These are phyloP conservation scores for Chlamydomonas reinhardtii DNA, from an alignment of 163 green algal species.

Conservation along the genomic window DNA sequence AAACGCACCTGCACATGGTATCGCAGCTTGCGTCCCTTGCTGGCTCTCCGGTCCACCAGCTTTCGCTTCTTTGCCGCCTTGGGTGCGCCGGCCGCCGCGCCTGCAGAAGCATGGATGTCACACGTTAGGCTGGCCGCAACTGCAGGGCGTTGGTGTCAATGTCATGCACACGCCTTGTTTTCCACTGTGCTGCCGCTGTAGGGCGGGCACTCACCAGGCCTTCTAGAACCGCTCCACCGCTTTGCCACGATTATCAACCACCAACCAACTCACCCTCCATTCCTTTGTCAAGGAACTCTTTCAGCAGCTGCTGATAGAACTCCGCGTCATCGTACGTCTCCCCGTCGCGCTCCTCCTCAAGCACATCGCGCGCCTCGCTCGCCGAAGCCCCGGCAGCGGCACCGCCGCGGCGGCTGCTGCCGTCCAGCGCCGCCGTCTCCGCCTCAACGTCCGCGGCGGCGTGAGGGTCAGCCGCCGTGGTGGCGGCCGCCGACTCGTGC, in stretches of 20 bases:
- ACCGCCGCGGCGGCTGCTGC: neutral
- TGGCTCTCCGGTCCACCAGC: slow-evolving; percentile 88
- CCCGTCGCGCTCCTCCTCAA: slow-evolving; percentile 64
- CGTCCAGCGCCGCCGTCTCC: neutral
- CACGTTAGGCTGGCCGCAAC: neutral
- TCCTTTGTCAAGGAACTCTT: slow-evolving; percentile 86
- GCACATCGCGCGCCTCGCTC: neutral
- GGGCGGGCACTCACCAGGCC: no score
- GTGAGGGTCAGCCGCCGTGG: neutral
- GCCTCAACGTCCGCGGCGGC: no score
- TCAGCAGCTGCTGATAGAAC: slow-evolving; percentile 94
- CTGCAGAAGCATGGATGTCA: neutral
- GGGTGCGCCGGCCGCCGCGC: slow-evolving; percentile 17
- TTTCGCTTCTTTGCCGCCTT: slow-evolving; percentile 83
- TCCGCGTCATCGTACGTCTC: slow-evolving; percentile 93
- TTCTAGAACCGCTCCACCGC: no score
- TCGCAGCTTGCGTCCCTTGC: slow-evolving; percentile 92
- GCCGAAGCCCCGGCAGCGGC: neutral
- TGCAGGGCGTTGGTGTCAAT: no score
- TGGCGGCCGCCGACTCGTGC: neutral
- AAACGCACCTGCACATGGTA: slow-evolving; percentile 75
- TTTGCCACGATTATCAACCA: no score
- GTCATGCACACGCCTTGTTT: no score
- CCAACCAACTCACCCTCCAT: neutral
- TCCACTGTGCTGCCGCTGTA: no score